Base-by-base conservation (phyloP, 1,284 basidiomycete genomes). In the Papiliotrema flavescens region DNA sequence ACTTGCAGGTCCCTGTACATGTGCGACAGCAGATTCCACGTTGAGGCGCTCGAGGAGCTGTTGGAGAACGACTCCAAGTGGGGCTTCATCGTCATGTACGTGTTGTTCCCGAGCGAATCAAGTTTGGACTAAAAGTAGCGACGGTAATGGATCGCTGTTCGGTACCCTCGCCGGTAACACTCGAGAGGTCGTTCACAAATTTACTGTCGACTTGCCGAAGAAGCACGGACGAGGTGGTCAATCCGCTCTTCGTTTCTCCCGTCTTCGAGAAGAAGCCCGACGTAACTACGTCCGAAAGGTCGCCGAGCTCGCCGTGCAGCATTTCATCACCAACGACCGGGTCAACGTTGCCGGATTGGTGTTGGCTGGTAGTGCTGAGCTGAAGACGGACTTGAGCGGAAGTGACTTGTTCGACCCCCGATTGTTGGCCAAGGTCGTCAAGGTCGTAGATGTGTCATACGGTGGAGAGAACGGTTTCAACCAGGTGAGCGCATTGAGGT, bases 191-290 rank as follows among this genome's bases (percentile, higher is more conserved):
- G 83, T 97, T 55, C 93, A 98, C 80, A 99, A 98, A 78, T 96
- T 99, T 80, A 93, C 89, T 36, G 96, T 99, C 73, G 96, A 98
- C 79, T 83, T 99, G 20, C 96, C 96, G 49, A 99, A 98, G 82
- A 99, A 99, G 83, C 96, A 98, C 78, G 93, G 93, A 66, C 95
- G 96, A 84, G 96, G 96, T 87, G 96, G 96, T 80, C 96, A 99
- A 79, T 99, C 96, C 57, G 96, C 96, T 28, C 83, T 98, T 51
- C 96, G 96, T 90, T 99, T 99, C 85, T 91, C 95, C 40, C 95
- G 96, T 84, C 85, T 99, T 55, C 90, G 96, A 76, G 96, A 98
- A 73, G 96, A 99, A 79, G 97, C 97, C 71, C 86, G 96, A 54
- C 95, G 98, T 85, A 99, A 98, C 79, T 99, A 99, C 75, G 94